A percentile compares a stretch with the other conserved stretches of the same genome.
phyloP scores from a whole-genome alignment of 169 alveolate genomes.

The Eimeria mitis region DNA sequence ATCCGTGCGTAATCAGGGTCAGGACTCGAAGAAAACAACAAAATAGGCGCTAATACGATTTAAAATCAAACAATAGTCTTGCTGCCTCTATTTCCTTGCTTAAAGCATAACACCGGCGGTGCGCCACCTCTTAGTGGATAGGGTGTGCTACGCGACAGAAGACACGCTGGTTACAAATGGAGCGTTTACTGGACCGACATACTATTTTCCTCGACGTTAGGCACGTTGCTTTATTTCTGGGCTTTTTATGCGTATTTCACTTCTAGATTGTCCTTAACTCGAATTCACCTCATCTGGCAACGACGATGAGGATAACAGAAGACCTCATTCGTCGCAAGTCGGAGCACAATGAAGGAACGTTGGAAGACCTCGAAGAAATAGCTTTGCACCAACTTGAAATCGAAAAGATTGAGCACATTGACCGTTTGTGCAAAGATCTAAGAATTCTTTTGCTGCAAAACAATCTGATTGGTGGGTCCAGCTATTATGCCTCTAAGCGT shows the following conservation, averaged over 20 bases:
- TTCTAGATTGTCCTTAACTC: too few species aligned
- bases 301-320: conserved; percentile 83
- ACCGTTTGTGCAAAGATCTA: conserved; percentile 93
- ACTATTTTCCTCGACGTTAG: neutral
- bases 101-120: neutral
- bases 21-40: neutral
- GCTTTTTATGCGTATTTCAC: neutral
- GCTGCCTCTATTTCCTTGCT: neutral
- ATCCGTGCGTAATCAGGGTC: neutral
- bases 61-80: neutral
- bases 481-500: neutral
- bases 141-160: conserved; percentile 8
- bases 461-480: conserved; percentile 90
- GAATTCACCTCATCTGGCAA: neutral
- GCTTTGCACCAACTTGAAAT: conserved; percentile 93
- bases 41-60: neutral
- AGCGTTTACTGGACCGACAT: neutral
- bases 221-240: neutral
- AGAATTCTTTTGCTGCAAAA: conserved; percentile 94
- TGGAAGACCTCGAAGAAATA: conserved; percentile 95
- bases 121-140: neutral
- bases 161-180: neutral
- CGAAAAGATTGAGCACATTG: conserved; percentile 94
- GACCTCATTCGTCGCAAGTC: conserved; percentile 94
- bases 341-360: conserved; percentile 96